These are phyloP conservation scores for Neurospora pannonica DNA, from an alignment of 495 filamentous ascomycete species.

Conservation along the genomic window DNA sequence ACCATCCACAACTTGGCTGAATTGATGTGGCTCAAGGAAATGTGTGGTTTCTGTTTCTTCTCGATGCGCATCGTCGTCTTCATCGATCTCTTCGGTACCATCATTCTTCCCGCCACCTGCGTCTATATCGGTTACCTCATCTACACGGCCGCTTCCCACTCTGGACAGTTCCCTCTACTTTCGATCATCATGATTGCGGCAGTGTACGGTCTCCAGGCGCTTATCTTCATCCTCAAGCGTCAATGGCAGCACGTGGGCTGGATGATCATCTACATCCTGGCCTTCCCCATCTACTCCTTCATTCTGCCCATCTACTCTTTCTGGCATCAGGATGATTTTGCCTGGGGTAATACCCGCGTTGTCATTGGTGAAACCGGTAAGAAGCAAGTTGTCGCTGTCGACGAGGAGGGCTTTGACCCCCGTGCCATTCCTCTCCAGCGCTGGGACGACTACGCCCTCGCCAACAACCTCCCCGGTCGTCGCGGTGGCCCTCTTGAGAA, in stretches of 20 bases:
- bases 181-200: conserved; percentile 81
- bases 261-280: conserved; percentile 97
- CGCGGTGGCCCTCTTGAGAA: conserved; percentile 69
- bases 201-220: conserved; percentile 89
- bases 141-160: conserved; percentile 61
- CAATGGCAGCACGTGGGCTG: conserved; percentile 98
- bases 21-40: conserved; percentile 74
- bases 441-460: conserved; percentile 96
- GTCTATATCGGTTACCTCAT: conserved; percentile 85
- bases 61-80: conserved; percentile 97
- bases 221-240: conserved; percentile 91
- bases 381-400: conserved; percentile 78
- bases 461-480: conserved; percentile 84
- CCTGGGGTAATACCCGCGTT: conserved; percentile 95
- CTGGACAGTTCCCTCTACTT: conserved; percentile 73
- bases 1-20: conserved; percentile 94
- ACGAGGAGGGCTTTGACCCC: conserved; percentile 84
- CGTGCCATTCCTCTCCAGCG: conserved; percentile 85
- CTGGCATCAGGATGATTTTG: conserved; percentile 98
- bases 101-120: conserved; percentile 88
- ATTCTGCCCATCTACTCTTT: conserved; percentile 92
- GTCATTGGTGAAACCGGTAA: conserved; percentile 89
- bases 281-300: conserved; percentile 90
- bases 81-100: conserved; percentile 85
- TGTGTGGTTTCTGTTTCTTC: conserved; percentile 99